These are phyloP conservation scores for Penicillium fimorum DNA, from an alignment of 495 filamentous ascomycete species.

Conservation along the genomic window DNA sequence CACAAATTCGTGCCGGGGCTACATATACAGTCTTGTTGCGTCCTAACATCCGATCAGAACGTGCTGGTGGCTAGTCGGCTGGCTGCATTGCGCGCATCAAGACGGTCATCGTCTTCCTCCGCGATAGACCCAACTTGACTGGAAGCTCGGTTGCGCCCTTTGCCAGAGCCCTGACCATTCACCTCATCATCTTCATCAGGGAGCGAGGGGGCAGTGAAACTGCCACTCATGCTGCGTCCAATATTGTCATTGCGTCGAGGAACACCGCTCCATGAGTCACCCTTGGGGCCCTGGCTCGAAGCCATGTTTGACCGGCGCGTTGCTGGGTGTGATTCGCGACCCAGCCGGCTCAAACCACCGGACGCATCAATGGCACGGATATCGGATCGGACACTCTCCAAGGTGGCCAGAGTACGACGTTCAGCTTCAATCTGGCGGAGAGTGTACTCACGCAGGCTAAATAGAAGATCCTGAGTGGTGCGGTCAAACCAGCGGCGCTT, in stretches of 20 bases:
- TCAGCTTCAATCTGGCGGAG: conserved; percentile 95
- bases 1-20: conserved; percentile 27
- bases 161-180: conserved; percentile 37
- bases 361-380: conserved; percentile 88
- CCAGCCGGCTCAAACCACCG: conserved; percentile 83
- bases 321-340: conserved; percentile 80
- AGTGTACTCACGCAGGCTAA: conserved; percentile 85
- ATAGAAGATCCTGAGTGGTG: conserved; percentile 75
- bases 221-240: conserved; percentile 73
- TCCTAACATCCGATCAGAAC: conserved; percentile 54
- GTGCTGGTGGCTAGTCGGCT: conserved; percentile 91
- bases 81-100: conserved; percentile 93
- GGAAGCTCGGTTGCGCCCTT: conserved; percentile 58
- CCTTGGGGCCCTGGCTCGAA: conserved; percentile 88
- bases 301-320: conserved; percentile 71
- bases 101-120: conserved; percentile 90
- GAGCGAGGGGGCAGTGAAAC: conserved; percentile 47
- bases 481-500: conserved; percentile 88
- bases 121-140: conserved; percentile 59
- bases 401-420: conserved; percentile 82
- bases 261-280: conserved; percentile 96
- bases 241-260: conserved; percentile 76
- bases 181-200: conserved; percentile 43
- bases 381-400: conserved; percentile 89
- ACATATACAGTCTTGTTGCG: conserved; percentile 30